phyloP scores from a whole-genome alignment of 768 basidiomycete genomes.

The Pisolithus albus region DNA sequence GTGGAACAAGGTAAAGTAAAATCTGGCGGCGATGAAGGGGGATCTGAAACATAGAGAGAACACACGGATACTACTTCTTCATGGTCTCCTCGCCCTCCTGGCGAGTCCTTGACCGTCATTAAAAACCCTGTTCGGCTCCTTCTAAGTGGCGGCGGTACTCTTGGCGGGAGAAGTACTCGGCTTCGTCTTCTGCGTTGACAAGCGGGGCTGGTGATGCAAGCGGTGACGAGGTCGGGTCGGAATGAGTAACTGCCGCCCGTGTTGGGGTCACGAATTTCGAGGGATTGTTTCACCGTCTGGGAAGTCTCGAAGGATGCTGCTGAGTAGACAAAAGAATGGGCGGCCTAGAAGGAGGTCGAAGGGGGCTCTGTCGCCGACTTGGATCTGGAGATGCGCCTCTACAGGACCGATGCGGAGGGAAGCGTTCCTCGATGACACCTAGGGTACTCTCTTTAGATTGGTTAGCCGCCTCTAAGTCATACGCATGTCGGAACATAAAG shows the following conservation, averaged over 20 bases:
- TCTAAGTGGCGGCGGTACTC: not conserved
- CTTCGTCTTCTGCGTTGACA: not conserved
- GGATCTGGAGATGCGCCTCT: not conserved
- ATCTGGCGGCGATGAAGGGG: not conserved
- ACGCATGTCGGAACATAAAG: not conserved
- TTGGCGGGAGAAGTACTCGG: not conserved
- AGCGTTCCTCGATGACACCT: not conserved
- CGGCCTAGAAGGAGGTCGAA: not conserved
- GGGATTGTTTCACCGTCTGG: not conserved
- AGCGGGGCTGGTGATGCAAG: not conserved
- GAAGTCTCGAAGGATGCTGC: not conserved
- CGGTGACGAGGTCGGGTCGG: not conserved
- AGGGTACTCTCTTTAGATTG: not conserved
- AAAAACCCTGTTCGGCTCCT: not conserved
- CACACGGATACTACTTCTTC: too few relatives aligned
- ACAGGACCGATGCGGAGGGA: not conserved
- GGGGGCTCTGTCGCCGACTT: not conserved
- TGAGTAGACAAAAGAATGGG: not conserved
- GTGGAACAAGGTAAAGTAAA: not conserved
- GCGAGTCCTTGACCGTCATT: not conserved
- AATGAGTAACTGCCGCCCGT: not conserved
- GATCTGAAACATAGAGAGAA: too few relatives aligned
- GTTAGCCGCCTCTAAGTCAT: not conserved
- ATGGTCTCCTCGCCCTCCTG: too few relatives aligned
- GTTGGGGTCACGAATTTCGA: not conserved